phyloP scores from a whole-genome alignment of 2,329 filamentous ascomycete species.

The Aureobasidium leucospermi region DNA sequence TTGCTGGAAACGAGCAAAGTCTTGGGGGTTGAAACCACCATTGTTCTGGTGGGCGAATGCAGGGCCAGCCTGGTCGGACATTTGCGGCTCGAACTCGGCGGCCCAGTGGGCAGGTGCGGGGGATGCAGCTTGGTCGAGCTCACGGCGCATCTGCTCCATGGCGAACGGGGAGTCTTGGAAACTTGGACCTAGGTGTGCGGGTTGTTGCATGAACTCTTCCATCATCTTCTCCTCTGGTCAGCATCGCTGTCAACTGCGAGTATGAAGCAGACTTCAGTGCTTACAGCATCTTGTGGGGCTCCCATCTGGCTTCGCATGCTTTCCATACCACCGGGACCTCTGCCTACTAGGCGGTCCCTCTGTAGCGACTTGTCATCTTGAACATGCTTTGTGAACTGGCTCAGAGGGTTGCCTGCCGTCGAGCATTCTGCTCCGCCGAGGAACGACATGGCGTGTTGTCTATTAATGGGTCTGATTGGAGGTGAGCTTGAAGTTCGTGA shows the following conservation, averaged over 20 bases:
- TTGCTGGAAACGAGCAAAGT: slow-evolving; percentile 76
- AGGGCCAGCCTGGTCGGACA: slow-evolving; percentile 47
- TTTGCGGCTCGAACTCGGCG: slow-evolving; percentile 51
- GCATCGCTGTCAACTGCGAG: not conserved
- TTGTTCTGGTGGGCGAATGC: slow-evolving; percentile 51
- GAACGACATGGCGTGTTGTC: slow-evolving; percentile 66
- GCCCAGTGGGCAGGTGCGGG: slow-evolving; percentile 53
- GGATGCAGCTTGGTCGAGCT: slow-evolving; percentile 51
- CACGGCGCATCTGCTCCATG: slow-evolving; percentile 59
- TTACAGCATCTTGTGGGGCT: slow-evolving; percentile 62
- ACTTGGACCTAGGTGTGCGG: slow-evolving; percentile 49
- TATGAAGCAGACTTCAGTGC: not conserved
- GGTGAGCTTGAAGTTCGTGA: not conserved
- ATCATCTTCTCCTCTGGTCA: slow-evolving; percentile 58
- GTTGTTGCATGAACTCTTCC: slow-evolving; percentile 84
- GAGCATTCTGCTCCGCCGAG: slow-evolving; percentile 95
- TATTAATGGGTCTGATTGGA: not conserved
- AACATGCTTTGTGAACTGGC: slow-evolving; percentile 95
- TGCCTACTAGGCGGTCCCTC: slow-evolving; percentile 75
- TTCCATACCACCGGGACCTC: slow-evolving; percentile 62
- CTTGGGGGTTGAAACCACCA: slow-evolving; percentile 64
- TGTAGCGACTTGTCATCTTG: slow-evolving; percentile 94
- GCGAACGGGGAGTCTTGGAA: slow-evolving; percentile 51
- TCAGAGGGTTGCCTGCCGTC: slow-evolving; percentile 88
- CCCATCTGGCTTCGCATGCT: slow-evolving; percentile 69